Evolutionary conservation across 2,329 filamentous ascomycete species (phyloP), one percentile per base, ranked within the genome.

Genomic region (Sporothrix pseudoabietina): DNA sequence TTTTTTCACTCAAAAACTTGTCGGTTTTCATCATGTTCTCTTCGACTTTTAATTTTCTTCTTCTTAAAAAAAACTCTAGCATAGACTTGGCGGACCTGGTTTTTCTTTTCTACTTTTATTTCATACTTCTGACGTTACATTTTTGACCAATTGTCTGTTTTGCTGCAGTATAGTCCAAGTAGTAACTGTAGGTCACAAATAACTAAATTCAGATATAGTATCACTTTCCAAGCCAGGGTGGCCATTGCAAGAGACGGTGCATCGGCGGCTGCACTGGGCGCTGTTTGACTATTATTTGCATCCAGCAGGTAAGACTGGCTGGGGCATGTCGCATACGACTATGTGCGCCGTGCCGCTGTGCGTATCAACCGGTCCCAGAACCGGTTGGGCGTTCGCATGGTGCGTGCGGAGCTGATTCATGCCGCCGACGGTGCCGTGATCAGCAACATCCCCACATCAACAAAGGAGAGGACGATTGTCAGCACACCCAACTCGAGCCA

Each of bases 221-320:
- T 26, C 26, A 26, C 26, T 26, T 26, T 26, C 26, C 26, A 26
- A 26, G 26, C 26, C 26, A 26, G 26, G 26, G 26, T 26, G 26
- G 26, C 26, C 26, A 26, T 26, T 26, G 26, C 26, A 26, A 26
- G 26, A 26, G 26, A 26, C 26, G 86, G 86, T 63, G 89, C 89
- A 0, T 91, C 89, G 0, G 87, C 84, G 72, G 72, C 80, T 91
- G 39, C 89, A 91, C 77, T 91, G 89, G 89, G 87, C 88, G 71
- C 79, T 90, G 6, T 90, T 90, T 77, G 89, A 91, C 76, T 88
- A 88, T 78, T 90, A 90, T 75, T 79, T 90, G 55, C 85, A 85
- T 30, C 85, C 88, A 0, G 86, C 84, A 0, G 89, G 87, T 0
- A 82, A 0, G 79, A 79, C 0, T 80, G 86, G 0, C 22, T 79